Base-by-base conservation (phyloP, 2,329 filamentous ascomycete species). In the Helotiales sp. region DNA sequence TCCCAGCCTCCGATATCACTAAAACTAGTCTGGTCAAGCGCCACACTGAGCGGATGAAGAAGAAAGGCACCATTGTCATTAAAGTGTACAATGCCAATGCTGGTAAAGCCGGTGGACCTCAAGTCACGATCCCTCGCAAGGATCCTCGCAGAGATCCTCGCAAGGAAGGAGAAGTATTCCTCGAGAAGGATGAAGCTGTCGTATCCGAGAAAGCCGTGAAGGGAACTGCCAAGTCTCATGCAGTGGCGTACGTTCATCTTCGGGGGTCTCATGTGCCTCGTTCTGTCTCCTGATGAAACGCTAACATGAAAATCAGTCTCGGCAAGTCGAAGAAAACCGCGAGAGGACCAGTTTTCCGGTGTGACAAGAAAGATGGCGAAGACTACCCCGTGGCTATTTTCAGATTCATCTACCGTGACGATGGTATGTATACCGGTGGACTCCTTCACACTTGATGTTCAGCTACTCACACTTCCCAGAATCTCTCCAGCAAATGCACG, bases 381-480 rank as follows among this genome's bases (percentile, higher is more conserved):
- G 66, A 69, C 28, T 58, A 69, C 30, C 66, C 64, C 2, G 10
- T 69, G 17, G 64, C 49, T 11, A 64, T 61, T 20, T 75, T 73
- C 58, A 62, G 28, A 11, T 76, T 76, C 65, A 71, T 72, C 11
- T 76, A 76, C 32, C 71, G 75, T 2, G 69, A 69, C n/a, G 57
- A 66, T 43, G 68, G 73, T 74, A 63, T 20, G 69, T 61, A n/a
- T 45, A 2, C 10, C 40, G n/a, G n/a, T n/a, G n/a, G n/a, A n/a
- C 17, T n/a, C 10, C 17, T 43, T 43, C 40, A 8, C 1, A n/a
- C 5, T 4, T 5, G 15, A 20, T 10, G 34, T 3, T 10, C 17
- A 43, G 17, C 40, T 7, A 49, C 60, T 61, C 15, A 67, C 15
- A 37, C 6, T 17, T n/a, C 6, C 7, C 34, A 74, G 72, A 72